These are phyloP conservation scores for Cladosporium sp. DNA, from an alignment of 2,329 filamentous ascomycete species.

Conservation along the genomic window DNA sequence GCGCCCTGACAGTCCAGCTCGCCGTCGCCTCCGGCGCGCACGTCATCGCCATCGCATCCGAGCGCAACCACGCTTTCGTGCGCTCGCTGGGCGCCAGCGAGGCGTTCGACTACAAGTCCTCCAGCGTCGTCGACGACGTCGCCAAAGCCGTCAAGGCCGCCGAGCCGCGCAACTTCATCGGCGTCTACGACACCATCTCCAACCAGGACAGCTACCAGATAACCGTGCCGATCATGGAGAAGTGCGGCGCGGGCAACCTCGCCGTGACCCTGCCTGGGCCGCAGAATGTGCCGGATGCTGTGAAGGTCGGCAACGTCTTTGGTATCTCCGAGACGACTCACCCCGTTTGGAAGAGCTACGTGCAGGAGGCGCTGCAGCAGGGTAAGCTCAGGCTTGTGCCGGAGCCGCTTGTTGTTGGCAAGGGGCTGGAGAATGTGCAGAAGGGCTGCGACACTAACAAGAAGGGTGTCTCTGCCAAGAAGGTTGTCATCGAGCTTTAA, in stretches of 20 bases:
- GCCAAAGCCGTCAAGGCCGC: slow-evolving; percentile 19
- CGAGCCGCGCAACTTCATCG: slow-evolving; percentile 32
- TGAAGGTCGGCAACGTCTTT: slow-evolving; percentile 26
- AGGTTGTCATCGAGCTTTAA: slow-evolving; percentile 28
- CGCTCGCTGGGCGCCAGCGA: slow-evolving; percentile 14
- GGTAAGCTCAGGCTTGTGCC: slow-evolving; percentile 31
- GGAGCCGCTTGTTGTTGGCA: slow-evolving; percentile 32
- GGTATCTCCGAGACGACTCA: slow-evolving; percentile 20
- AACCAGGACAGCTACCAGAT: slow-evolving; percentile 19
- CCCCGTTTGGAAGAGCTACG: slow-evolving; percentile 24
- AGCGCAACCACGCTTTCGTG: slow-evolving; percentile 29
- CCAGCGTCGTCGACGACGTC: slow-evolving; percentile 6
- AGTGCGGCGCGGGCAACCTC: slow-evolving; percentile 22
- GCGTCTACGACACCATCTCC: slow-evolving; percentile 37
- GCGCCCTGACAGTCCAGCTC: slow-evolving; percentile 29
- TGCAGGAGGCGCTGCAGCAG: slow-evolving; percentile 29
- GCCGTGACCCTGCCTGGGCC: slow-evolving; percentile 15
- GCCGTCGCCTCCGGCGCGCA: slow-evolving; percentile 31
- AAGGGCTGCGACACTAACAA: slow-evolving; percentile 26
- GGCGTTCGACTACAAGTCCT: slow-evolving; percentile 11
- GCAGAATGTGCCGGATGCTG: slow-evolving; percentile 19
- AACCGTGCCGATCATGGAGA: slow-evolving; percentile 21
- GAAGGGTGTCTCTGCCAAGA: slow-evolving; percentile 30
- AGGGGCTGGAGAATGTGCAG: slow-evolving; percentile 31
- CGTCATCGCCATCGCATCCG: slow-evolving; percentile 29